Percentiles rank a stretch among this genome's conserved stretches.
Evolutionary conservation across 2,329 filamentous ascomycete species (phyloP).

Genomic region (Paecilomyces niveus): DNA sequence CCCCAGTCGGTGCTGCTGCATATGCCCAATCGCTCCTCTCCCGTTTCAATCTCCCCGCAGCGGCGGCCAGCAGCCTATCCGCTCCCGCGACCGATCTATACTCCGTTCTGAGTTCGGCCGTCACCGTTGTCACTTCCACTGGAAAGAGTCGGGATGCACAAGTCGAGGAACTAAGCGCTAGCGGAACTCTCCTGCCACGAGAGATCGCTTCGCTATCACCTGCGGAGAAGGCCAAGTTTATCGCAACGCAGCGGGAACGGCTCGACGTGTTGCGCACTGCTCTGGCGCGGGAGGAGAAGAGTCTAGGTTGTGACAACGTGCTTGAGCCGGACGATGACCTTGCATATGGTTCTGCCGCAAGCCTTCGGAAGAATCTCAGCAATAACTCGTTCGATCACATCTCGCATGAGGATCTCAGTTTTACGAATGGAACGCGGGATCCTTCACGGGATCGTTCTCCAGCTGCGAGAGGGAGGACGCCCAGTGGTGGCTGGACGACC

Average conservation of each 20-base stretch:
- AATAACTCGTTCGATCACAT: constrained; percentile 88
- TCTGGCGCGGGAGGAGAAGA: constrained; percentile 69
- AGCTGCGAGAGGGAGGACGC: constrained; percentile 7
- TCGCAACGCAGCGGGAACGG: constrained; percentile 70
- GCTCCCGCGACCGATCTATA: constrained; percentile 61
- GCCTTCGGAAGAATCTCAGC: constrained; percentile 70
- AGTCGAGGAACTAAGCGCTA: constrained; percentile 48
- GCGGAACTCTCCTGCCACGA: constrained; percentile 62
- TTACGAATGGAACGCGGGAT: constrained; percentile 32
- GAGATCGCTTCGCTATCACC: constrained; percentile 53
- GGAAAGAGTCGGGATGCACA: constrained; percentile 31
- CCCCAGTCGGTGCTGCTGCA: constrained; percentile 25
- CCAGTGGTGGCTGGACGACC: constrained; percentile 21
- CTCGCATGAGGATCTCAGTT: constrained; percentile 56
- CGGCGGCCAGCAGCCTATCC: constrained; percentile 43
- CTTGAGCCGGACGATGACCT: constrained; percentile 27
- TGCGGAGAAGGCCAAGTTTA: constrained; percentile 65
- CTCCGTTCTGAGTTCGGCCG: constrained; percentile 65
- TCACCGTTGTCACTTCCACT: constrained; percentile 52
- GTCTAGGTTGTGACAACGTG: constrained; percentile 38
- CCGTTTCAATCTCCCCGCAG: constrained; percentile 74
- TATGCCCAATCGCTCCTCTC: constrained; percentile 80
- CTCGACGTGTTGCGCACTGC: constrained; percentile 68
- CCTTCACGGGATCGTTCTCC: constrained; percentile 36
- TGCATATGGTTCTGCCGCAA: constrained; percentile 29